phyloP scores from a whole-genome alignment of 805 yeast species.

The Candida tibetensis region DNA sequence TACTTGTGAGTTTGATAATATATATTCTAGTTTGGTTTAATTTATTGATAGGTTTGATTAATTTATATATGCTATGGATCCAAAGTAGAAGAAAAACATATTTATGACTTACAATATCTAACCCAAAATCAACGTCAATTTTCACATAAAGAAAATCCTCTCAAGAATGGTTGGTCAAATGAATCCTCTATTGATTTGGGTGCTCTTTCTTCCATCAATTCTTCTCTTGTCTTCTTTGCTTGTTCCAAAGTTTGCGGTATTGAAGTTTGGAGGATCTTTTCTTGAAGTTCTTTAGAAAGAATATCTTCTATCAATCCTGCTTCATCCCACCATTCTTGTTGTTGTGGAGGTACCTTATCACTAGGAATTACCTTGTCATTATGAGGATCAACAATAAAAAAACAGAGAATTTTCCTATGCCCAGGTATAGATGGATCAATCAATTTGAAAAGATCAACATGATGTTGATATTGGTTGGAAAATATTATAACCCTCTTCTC shows the following conservation, averaged over 20 bases:
- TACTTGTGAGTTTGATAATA: too few relatives aligned
- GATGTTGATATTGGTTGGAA: constrained; percentile 40
- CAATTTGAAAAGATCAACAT: constrained; percentile 38
- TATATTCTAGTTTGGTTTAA: too few relatives aligned
- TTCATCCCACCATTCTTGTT: constrained; percentile 30
- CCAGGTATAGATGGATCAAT: constrained; percentile 35
- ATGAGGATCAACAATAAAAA: constrained; percentile 38
- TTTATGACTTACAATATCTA: too few relatives aligned
- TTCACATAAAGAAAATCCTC: constrained; percentile 32
- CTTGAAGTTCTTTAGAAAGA: constrained; percentile 7
- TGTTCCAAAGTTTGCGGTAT: constrained; percentile 20
- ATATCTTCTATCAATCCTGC: constrained; percentile 8
- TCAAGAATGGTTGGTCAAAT: constrained; percentile 13
- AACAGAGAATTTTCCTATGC: constrained; percentile 38
- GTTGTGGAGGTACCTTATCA: constrained; percentile 38
- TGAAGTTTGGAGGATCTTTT: constrained; percentile 4
- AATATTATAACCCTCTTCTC: constrained; percentile 33
- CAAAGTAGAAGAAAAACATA: too few relatives aligned
- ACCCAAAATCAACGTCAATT: too few relatives aligned
- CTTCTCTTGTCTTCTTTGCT: constrained; percentile 25
- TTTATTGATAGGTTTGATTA: too few relatives aligned
- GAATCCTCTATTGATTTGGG: constrained; percentile 14
- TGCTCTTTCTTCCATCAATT: constrained; percentile 34
- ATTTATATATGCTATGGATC: too few relatives aligned
- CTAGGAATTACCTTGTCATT: constrained; percentile 27